Evolutionary conservation across 2,329 filamentous ascomycete species (phyloP), one percentile per base, ranked within the genome.

Genomic region (Alternaria sp.): DNA sequence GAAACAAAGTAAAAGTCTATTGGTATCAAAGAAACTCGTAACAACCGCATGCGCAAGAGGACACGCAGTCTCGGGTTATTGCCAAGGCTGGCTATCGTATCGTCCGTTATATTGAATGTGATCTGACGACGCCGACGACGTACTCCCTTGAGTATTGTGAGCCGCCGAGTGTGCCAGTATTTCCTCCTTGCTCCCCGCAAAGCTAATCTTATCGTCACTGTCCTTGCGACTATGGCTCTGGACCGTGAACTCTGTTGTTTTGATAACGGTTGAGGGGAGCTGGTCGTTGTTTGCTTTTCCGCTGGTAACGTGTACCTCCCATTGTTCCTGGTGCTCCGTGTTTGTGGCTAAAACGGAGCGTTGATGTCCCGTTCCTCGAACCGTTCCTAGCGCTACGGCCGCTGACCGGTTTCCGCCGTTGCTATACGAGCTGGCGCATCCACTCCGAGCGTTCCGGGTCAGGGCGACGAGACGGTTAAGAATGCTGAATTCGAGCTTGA

Each of bases 401-500:
- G 54, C 60, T 5, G 69, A 54, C 25, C 33, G 55, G 7, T 8
- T 28, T 33, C 53, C 65, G 6, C 46, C 41, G 54, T 57, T 49
- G 58, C 69, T 68, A 45, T 62, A 62, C 2, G 67, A 70, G 26
- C 61, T 63, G 14, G 67, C 63, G 41, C 59, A 68, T 33, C 58
- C 55, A 20, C 60, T 61, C 18, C 60, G 37, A 18, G 28, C 60
- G 37, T 46, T 54, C 28, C 23, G 60, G 2, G 65, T 70, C 50
- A 55, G 25, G 10, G 63, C 59, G 45, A 70, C 69, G 20, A 72
- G 64, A 26, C 66, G 70, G 45, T 85, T 81, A 28, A 88, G 76
- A 53, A 88, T 82, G 26, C 83, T 82, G 66, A 84, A 82, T 70
- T 88, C 87, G n/a, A 86, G 78, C 66, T 86, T 85, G 33, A 86